Conservation (phyloP, 441 rosid genomes). For the Euphorbia schlechtendalii region DNA sequence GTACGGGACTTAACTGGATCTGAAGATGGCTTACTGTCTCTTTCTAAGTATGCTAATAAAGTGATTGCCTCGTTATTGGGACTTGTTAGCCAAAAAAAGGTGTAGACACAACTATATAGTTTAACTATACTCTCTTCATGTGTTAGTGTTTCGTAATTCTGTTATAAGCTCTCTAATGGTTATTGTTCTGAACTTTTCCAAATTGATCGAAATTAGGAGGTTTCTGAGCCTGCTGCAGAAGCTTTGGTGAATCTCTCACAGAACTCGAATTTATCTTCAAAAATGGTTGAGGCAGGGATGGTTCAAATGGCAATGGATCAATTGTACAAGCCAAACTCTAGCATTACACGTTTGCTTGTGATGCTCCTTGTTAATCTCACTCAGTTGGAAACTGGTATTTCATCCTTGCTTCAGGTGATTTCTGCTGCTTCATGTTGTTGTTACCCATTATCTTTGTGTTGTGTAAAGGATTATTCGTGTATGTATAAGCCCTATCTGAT, state of each 20-base stretch:
- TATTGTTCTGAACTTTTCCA: neutral
- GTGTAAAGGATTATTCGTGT: neutral
- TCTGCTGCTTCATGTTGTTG: constrained; percentile 3
- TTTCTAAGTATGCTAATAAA: constrained; percentile 40
- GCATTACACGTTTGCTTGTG: constrained; percentile 52
- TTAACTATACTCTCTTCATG: too few relatives aligned
- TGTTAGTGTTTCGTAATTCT: neutral
- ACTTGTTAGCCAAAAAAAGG: constrained; percentile 68
- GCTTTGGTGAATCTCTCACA: constrained; percentile 88
- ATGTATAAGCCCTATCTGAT: neutral
- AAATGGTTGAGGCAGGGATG: constrained; percentile 62
- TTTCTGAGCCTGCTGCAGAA: constrained; percentile 81
- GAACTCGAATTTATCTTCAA: constrained; percentile 48
- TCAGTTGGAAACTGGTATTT: constrained; percentile 65
- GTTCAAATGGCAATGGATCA: constrained; percentile 56
- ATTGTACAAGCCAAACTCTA: constrained; percentile 57
- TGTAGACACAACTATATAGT: too few relatives aligned
- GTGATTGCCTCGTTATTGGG: constrained; percentile 52
- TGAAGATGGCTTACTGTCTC: constrained; percentile 71
- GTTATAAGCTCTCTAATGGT: neutral
- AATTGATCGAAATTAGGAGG: constrained; percentile 42
- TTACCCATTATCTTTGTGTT: neutral
- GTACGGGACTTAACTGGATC: constrained; percentile 81
- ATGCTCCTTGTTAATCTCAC: constrained; percentile 92
- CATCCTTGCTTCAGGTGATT: constrained; percentile 79